Percentiles rank a stretch among this genome's conserved stretches.
Conservation (phyloP, 2,329 filamentous ascomycete genomes). For the Plenodomus biglobosus region DNA sequence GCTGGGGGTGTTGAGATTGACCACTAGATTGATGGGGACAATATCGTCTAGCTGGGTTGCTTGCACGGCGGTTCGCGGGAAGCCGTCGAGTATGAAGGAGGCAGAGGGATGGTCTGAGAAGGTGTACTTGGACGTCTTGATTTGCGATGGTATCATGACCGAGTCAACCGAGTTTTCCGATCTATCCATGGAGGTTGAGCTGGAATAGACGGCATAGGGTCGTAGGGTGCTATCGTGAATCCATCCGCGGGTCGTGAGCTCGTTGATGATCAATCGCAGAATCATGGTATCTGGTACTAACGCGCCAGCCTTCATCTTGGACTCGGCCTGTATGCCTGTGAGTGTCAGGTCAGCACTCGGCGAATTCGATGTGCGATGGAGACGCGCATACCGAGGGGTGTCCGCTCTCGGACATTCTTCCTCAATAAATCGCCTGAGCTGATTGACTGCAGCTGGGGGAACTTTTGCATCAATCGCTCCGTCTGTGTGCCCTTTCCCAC, state of each 20-base stretch:
- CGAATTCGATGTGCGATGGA: conserved; percentile 6
- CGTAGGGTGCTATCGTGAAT: conserved; percentile 57
- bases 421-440: conserved; percentile 92
- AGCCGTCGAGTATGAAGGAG: conserved; percentile 94
- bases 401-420: conserved; percentile 87
- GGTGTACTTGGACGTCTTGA: conserved; percentile 45
- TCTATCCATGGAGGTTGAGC: conserved; percentile 30
- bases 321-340: conserved; percentile 90
- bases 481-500: conserved; percentile 97
- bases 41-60: conserved; percentile 75
- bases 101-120: conserved; percentile 70
- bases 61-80: conserved; percentile 84
- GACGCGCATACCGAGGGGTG: conserved; percentile 69
- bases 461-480: conserved; percentile 80
- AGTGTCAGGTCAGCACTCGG: conserved; percentile 15
- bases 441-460: conserved; percentile 85
- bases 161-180: conserved; percentile 43
- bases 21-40: conserved; percentile 92
- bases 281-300: conserved; percentile 94
- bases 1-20: conserved; percentile 82
- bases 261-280: conserved; percentile 85
- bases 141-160: conserved; percentile 45
- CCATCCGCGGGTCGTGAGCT: conserved; percentile 85
- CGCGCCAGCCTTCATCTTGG: conserved; percentile 80
- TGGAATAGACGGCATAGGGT: conserved; percentile 50